Evolutionary conservation across 2,329 filamentous ascomycete genomes (phyloP).

Genomic region (Exophiala xenobiotica): DNA sequence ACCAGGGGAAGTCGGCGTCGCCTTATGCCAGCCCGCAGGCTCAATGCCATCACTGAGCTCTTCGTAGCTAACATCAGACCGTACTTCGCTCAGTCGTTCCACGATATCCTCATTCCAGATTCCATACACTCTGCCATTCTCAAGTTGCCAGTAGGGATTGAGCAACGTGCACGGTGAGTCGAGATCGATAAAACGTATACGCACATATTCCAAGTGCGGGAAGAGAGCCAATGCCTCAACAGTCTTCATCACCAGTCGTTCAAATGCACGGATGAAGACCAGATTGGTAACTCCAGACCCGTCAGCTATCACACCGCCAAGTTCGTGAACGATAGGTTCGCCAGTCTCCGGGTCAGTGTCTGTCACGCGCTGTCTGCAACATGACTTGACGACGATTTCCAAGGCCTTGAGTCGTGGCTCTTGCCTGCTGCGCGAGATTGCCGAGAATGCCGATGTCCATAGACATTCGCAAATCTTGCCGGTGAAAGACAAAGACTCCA

Average conservation of each 20-base stretch:
- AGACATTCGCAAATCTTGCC: conserved; percentile 70
- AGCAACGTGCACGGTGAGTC: conserved; percentile 69
- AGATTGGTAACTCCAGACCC: conserved; percentile 70
- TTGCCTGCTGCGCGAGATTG: conserved; percentile 48
- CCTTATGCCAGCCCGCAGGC: conserved; percentile 13
- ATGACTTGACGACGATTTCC: conserved; percentile 72
- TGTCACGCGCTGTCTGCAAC: conserved; percentile 55
- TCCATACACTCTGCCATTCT: conserved; percentile 62
- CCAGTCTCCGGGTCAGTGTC: conserved; percentile 26
- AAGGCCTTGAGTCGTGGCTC: conserved; percentile 58
- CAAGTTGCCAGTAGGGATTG: conserved; percentile 70
- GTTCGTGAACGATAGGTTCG: conserved; percentile 22
- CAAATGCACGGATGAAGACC: conserved; percentile 70
- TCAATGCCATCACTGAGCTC: conserved; percentile 64
- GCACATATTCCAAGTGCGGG: conserved; percentile 60
- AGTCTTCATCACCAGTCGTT: conserved; percentile 64
- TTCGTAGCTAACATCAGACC: conserved; percentile 60
- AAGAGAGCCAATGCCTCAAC: conserved; percentile 59
- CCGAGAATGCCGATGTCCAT: conserved; percentile 59
- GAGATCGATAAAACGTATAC: conserved; percentile 73
- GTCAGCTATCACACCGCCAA: conserved; percentile 52
- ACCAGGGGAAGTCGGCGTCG: conserved; percentile 8
- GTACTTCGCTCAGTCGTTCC: conserved; percentile 56
- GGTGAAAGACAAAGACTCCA: conserved; percentile 71
- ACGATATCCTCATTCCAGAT: conserved; percentile 72